Base-by-base conservation (phyloP, 2,329 filamentous ascomycete genomes). In the Exophiala spinifera region DNA sequence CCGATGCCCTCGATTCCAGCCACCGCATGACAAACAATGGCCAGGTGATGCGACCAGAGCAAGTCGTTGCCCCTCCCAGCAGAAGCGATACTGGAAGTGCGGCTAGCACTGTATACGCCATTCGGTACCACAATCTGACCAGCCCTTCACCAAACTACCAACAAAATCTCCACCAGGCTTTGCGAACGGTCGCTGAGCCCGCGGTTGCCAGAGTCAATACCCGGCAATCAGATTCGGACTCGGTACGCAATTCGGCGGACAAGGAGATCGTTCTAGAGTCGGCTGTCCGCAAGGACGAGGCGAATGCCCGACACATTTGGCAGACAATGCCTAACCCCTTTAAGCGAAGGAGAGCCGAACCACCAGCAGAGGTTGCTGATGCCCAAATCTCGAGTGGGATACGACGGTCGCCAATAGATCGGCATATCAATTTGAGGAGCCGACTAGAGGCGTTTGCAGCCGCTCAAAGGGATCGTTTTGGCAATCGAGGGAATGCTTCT, bases 41-140 rank as follows among this genome's bases (percentile, higher is more conserved):
- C 70, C 72, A 44, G 21, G 33, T 56, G 28, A 42, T 51, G 23
- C 33, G 43, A 19, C 55, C 51, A n/a, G 51, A 57, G 21, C 55
- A 50, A n/a, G 71, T 76, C 17, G 71, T 76, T 6, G 82, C 81
- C 10, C 82, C 83, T 1, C 71, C 84, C 34, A 85, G 80, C 63
- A 74, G 82, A 59, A 77, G 78, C 17, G 82, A 86, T 61, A 84
- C 81, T 1, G 79, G 78, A 4, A 85, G 82, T 66, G 81, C 81
- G 7, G 79, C 78, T 21, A 85, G 82, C 57, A 86, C 83, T 1
- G 79, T 85, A 3, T 86, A 86, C 64, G 79, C 81, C 48, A 78
- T 86, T 25, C 79, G 79, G 25, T 84, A 85, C 63, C 80, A 85
- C 62, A 76, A 80, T 13, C 72, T 79, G 7, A 70, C 72, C 14